phyloP scores from a whole-genome alignment of 208 protist genomes.

The Herpetomonas samuelpessoai region DNA sequence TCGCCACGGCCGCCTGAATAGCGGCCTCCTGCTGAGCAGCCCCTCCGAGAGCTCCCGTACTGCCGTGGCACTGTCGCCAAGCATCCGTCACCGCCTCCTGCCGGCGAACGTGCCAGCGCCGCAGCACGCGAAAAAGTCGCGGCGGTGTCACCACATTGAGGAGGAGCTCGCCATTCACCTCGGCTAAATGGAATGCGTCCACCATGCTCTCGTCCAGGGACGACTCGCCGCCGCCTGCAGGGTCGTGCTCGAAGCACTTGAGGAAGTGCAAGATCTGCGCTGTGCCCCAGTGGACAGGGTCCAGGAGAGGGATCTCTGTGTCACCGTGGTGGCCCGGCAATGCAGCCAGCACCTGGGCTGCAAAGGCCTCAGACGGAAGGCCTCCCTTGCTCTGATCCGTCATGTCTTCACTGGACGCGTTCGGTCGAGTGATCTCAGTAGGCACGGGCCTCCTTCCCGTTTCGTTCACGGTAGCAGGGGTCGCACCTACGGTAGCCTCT shows the following conservation, averaged over 20 bases:
- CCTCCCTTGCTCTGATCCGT: too few species aligned
- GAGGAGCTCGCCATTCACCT: slow-evolving; percentile 55
- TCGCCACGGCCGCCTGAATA: slow-evolving; percentile 10
- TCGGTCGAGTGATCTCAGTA: too few species aligned
- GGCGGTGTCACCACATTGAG: slow-evolving; percentile 63
- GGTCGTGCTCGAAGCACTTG: slow-evolving; percentile 31
- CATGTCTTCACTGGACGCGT: too few species aligned
- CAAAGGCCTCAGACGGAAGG: slow-evolving; percentile 3
- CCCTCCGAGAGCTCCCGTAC: neutral
- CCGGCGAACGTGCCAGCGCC: slow-evolving; percentile 73
- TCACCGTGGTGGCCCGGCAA: slow-evolving; percentile 56
- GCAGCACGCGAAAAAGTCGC: slow-evolving; percentile 71
- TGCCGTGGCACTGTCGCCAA: slow-evolving; percentile 21
- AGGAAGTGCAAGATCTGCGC: slow-evolving; percentile 61
- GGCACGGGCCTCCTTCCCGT: too few species aligned
- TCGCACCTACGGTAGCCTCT: too few species aligned
- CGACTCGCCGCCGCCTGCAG: neutral
- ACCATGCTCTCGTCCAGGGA: slow-evolving; percentile 69
- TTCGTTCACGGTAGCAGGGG: too few species aligned
- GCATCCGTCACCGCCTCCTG: slow-evolving; percentile 32
- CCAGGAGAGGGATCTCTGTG: slow-evolving; percentile 30
- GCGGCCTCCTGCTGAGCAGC: too few species aligned
- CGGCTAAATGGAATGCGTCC: slow-evolving; percentile 63
- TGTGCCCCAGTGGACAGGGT: slow-evolving; percentile 70
- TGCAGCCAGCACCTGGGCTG: slow-evolving; percentile 15